These are phyloP conservation scores for Geotrichum carabidarum DNA, from an alignment of 1,139 yeast species.

Conservation along the genomic window DNA sequence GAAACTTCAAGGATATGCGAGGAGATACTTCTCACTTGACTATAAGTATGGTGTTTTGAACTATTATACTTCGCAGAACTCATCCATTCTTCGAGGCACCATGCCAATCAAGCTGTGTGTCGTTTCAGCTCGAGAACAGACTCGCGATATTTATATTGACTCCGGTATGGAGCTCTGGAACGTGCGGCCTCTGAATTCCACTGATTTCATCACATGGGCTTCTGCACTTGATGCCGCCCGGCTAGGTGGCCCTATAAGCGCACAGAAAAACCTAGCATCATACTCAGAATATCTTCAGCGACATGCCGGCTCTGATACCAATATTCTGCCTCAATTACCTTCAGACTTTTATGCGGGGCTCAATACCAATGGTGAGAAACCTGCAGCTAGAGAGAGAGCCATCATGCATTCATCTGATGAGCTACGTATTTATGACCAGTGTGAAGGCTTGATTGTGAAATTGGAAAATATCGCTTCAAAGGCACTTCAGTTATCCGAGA, in stretches of 20 bases:
- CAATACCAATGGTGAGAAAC: too few relatives aligned
- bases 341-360: too few relatives aligned
- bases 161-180: slow-evolving; percentile 97
- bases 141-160: slow-evolving; percentile 71
- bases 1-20: slow-evolving; percentile 80
- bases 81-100: slow-evolving; percentile 75
- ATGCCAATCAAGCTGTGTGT: slow-evolving; percentile 82
- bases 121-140: slow-evolving; percentile 68
- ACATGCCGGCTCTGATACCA: too few relatives aligned
- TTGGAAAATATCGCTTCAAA: too few relatives aligned
- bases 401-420: too few relatives aligned
- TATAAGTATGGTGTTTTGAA: slow-evolving; percentile 76
- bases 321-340: too few relatives aligned
- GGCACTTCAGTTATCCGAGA: too few relatives aligned
- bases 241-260: slow-evolving; percentile 1
- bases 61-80: slow-evolving; percentile 68
- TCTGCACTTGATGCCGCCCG: slow-evolving; percentile 58
- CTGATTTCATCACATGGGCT: slow-evolving; percentile 78
- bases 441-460: too few relatives aligned
- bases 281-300: not conserved
- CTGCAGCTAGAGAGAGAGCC: too few relatives aligned
- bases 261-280: not conserved
- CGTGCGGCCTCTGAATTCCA: slow-evolving; percentile 58
- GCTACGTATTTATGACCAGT: too few relatives aligned
- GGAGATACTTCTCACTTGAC: slow-evolving; percentile 78